These are phyloP conservation scores for Colletotrichum sp. DNA, from an alignment of 2,329 filamentous ascomycete genomes.

Conservation along the genomic window DNA sequence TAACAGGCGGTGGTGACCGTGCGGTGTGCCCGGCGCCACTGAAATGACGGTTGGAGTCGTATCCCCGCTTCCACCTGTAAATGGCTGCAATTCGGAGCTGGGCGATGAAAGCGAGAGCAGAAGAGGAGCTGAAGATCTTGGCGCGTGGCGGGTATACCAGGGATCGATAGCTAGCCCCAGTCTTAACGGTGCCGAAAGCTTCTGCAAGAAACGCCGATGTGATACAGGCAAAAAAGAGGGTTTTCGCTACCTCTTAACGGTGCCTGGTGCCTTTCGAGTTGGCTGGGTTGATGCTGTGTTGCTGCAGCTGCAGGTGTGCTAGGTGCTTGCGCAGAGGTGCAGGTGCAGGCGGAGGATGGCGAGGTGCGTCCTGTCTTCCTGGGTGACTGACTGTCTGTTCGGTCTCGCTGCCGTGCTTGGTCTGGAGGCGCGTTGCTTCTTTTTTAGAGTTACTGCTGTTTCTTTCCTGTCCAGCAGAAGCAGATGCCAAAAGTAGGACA, in stretches of 20 bases:
- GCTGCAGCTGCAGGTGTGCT: not conserved
- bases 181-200: conserved; percentile 16
- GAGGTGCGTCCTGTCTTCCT: not conserved
- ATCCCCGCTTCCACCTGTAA: conserved; percentile 20
- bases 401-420: not conserved
- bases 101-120: not conserved
- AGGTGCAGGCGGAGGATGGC: not conserved
- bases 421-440: not conserved
- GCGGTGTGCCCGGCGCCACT: conserved; percentile 21
- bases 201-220: conserved; percentile 17
- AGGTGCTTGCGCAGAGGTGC: not conserved
- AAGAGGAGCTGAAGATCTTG: conserved; percentile 15
- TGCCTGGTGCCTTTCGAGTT: not conserved
- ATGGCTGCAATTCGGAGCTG: conserved; percentile 18
- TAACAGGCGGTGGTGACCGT: conserved; percentile 14
- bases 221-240: conserved; percentile 2
- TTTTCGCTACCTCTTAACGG: not conserved
- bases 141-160: conserved; percentile 20
- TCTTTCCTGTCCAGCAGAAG: conserved; percentile 20
- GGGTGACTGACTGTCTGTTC: not conserved
- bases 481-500: conserved; percentile 18
- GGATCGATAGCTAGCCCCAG: conserved; percentile 16
- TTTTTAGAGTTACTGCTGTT: conserved; percentile 12
- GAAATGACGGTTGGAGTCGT: conserved; percentile 22
- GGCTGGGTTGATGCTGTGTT: not conserved